Base-by-base conservation (phyloP, 2,329 filamentous ascomycete species). In the Madurella fahalii region DNA sequence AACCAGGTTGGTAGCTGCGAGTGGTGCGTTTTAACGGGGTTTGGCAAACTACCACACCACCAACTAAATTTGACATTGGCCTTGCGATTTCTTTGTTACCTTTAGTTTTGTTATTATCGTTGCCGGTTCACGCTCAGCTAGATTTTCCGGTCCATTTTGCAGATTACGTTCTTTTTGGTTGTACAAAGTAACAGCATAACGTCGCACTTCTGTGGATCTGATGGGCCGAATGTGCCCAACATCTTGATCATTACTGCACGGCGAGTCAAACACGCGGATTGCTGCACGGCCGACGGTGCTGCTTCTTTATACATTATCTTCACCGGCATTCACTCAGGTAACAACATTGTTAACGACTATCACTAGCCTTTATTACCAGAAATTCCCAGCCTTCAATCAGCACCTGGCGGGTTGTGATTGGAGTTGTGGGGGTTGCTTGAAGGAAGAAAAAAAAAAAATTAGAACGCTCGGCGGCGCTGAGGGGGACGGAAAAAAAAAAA, bases 391-490 rank as follows among this genome's bases (percentile, higher is more conserved):
- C 30, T 45, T 32, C 7, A 31, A 42, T 13, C 20, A 31, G 18
- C 16, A 17, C 39, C 32, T 9, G 44, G 44, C 37, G n/a, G 40
- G 42, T 44, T 41, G 52, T 52, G 44, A 52, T 44, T 52, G 57
- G n/a, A 39, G 25, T 43, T 16, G 50, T 43, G 31, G 40, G 30
- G 40, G 42, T 25, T 31, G 50, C 25, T 43, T 15, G 39, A 20
- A 13, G n/a, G 39, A n/a, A 25, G 30, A 15, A 47, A 41, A 39
- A 34, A 18, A 20, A 47, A 49, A 61, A 59, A 55, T n/a, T n/a
- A n/a, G n/a, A n/a, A n/a, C n/a, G n/a, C n/a, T n/a, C n/a, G n/a
- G n/a, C n/a, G n/a, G n/a, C n/a, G n/a, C n/a, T n/a, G n/a, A n/a
- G n/a, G n/a, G n/a, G n/a, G n/a, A n/a, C n/a, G 18, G 20, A 37